phyloP scores from a whole-genome alignment of 2,329 filamentous ascomycete genomes.

The Ophiosphaerella korrae region DNA sequence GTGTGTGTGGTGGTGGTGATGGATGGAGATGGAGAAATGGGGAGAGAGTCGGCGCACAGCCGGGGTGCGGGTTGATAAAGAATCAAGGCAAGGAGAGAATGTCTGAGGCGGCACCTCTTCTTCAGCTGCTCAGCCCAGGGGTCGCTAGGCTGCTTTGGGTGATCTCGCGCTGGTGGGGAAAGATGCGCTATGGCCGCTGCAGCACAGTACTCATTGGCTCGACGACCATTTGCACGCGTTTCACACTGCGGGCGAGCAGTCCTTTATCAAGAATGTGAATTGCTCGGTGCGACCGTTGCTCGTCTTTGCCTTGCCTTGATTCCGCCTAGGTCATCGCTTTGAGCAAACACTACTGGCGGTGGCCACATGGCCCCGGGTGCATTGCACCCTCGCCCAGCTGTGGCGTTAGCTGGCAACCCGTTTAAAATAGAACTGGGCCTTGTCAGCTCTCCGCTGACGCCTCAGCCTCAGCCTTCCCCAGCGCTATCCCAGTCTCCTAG shows the following conservation, averaged over 20 bases:
- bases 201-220: constrained; percentile 16
- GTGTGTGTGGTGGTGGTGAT: constrained; percentile 24
- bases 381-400: constrained; percentile 8
- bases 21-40: constrained; percentile 15
- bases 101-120: constrained; percentile 24
- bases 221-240: constrained; percentile 18
- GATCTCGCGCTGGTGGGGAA: constrained; percentile 24
- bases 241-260: constrained; percentile 24
- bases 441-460: constrained; percentile 22
- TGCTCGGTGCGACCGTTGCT: background rate
- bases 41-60: constrained; percentile 23
- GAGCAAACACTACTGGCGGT: constrained; percentile 6
- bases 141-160: constrained; percentile 5
- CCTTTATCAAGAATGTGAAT: constrained; percentile 25
- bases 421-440: constrained; percentile 29
- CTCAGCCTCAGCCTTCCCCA: constrained; percentile 32
- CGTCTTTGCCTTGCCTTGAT: constrained; percentile 1
- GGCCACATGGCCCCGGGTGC: constrained; percentile 13
- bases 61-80: constrained; percentile 32
- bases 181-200: constrained; percentile 3
- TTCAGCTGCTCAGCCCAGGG: constrained; percentile 15
- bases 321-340: background rate
- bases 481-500: constrained; percentile 6
- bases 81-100: constrained; percentile 19
- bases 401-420: constrained; percentile 22